Base-by-base conservation (phyloP, 2,329 filamentous ascomycete species). In the Parafenestella ontariensis region DNA sequence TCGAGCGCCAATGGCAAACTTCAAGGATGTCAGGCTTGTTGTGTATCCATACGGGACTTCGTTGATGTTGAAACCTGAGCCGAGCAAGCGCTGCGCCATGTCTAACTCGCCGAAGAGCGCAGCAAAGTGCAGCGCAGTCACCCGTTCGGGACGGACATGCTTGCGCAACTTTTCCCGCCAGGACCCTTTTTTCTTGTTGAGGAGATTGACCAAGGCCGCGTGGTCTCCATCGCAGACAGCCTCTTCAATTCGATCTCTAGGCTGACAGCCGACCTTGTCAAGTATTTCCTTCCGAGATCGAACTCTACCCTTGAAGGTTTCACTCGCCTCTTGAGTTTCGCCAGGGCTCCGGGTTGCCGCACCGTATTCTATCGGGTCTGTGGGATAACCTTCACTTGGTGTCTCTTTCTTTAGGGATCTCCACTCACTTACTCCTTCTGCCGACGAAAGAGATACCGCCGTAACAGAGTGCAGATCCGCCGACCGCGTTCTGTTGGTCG, bases 71-170 rank as follows among this genome's bases (percentile, higher is more conserved):
- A 55, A 68, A 31, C 43, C 49, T 8, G 60, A 45, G n/a, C 31
- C 43, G 18, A 66, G 41, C 26, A 68, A 49, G 21, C 54, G 51
- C 39, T 46, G 49, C 20, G 62, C 64, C 62, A 68, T 68, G n/a
- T 64, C 62, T 21, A 62, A 49, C 47, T 68, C 64, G 46, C 65
- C 64, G 46, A 68, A 66, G 6, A 68, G 56, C 15, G 65, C 64
- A 10, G 64, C 65, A 28, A 64, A 68, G 53, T 68, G 65, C 18
- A 68, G 52, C 31, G 62, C 65, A 31, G 65, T 68, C 20, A 65
- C 46, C 4, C 60, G 60, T 56, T 66, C 64, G 11, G 62, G 43
- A 13, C 60, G 59, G 11, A 49, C 54, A 15, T 44, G 62, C 45
- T 60, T 65, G 5, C 62, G 64, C n/a, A 64, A 18, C 36, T 53